These are phyloP conservation scores for Simplicillium aogashimaense DNA, from an alignment of 2,329 filamentous ascomycete genomes.

Conservation along the genomic window DNA sequence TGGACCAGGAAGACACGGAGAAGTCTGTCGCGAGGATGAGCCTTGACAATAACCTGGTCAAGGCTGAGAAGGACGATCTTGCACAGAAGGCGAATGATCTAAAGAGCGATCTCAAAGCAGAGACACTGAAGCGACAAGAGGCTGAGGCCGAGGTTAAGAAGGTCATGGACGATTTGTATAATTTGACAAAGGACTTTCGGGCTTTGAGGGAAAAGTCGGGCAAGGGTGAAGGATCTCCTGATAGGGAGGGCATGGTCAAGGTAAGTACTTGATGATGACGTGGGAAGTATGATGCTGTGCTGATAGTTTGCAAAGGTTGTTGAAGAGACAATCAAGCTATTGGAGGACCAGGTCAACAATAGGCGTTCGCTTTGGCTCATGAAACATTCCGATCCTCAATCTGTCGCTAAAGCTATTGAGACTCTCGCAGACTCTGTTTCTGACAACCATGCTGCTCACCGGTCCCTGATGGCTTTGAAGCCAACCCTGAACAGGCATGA, in stretches of 20 bases:
- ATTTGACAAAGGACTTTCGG: conserved; percentile 17
- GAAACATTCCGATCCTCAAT: conserved; percentile 20
- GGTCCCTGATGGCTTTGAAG: conserved; percentile 16
- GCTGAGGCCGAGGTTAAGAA: conserved; percentile 17
- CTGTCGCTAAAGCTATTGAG: conserved; percentile 20
- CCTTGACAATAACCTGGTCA: conserved; percentile 24
- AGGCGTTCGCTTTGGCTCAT: conserved; percentile 24
- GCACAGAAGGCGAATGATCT: conserved; percentile 20
- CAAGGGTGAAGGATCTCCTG: conserved; percentile 9
- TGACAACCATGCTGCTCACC: conserved; percentile 15
- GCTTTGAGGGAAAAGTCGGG: conserved; percentile 16
- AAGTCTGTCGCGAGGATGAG: conserved; percentile 27
- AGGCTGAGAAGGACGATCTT: conserved; percentile 22
- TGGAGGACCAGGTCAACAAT: conserved; percentile 25
- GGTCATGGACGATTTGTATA: conserved; percentile 16
- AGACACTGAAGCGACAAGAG: conserved; percentile 18
- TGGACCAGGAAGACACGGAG: conserved; percentile 27
- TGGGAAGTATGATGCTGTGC: too few species aligned
- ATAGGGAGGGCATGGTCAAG: conserved; percentile 19
- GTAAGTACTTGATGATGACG: conserved; percentile 10
- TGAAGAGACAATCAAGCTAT: conserved; percentile 20
- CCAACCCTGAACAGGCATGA: conserved; percentile 4
- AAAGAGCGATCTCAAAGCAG: conserved; percentile 18
- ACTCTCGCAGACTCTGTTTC: conserved; percentile 18
- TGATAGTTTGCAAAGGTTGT: conserved; percentile 10